Conservation (phyloP, 192 early-diverging fungal genomes). For the Paraglomus brasilianum region DNA sequence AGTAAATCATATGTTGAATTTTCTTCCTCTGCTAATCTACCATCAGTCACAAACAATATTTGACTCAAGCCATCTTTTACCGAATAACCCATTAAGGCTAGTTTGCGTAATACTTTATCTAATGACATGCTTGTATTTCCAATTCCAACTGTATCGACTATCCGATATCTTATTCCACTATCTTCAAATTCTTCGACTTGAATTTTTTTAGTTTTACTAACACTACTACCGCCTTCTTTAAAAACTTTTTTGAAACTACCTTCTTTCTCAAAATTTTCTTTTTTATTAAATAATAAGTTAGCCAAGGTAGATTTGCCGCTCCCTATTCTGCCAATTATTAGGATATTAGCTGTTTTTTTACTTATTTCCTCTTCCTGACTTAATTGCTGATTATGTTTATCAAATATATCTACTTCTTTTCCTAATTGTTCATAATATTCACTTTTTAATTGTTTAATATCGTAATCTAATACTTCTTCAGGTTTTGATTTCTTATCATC, state of each 20-base stretch:
- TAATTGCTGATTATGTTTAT: neutral
- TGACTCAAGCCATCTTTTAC: neutral
- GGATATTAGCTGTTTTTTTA: neutral
- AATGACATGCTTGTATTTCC: neutral
- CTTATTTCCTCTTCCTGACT: neutral
- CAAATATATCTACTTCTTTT: neutral
- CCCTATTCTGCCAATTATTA: constrained; percentile 8
- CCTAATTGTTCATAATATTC: neutral
- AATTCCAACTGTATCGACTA: constrained; percentile 24
- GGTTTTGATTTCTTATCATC: neutral
- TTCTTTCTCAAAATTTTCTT: neutral
- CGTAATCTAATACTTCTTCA: neutral
- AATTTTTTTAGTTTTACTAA: neutral
- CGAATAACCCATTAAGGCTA: neutral
- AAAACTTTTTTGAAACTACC: neutral
- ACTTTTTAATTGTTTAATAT: neutral
- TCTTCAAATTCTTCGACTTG: neutral
- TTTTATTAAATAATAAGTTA: neutral
- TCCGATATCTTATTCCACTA: neutral
- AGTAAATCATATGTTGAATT: constrained; percentile 9
- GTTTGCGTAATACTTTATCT: neutral
- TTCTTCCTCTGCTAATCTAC: neutral
- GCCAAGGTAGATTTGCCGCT: constrained; percentile 1
- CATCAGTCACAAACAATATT: constrained; percentile 12
- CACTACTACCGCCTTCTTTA: neutral